Evolutionary conservation across 2,329 filamentous ascomycete genomes (phyloP), one percentile per base, ranked within the genome.

Genomic region (Sporothrix phasma): DNA sequence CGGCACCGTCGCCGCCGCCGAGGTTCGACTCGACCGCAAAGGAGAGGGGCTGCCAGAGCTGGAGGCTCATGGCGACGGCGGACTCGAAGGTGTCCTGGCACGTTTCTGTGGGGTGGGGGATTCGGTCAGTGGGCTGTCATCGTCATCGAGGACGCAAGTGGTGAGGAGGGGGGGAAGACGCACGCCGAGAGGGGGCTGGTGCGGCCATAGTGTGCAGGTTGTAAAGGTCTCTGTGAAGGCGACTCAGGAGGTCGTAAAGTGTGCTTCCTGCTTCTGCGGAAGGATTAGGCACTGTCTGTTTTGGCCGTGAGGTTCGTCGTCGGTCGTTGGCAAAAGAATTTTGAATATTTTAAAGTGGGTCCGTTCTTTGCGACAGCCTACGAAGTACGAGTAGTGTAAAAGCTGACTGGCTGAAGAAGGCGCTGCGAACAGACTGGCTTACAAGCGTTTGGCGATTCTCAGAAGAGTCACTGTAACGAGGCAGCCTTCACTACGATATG

Each of bases 1-100:
- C 91, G 66, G 81, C 75, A 24, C 86, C 88, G 72, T 91, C 86
- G 46, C 90, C 85, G 2, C 93, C 94, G 71, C 93, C 94, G 88
- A 92, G 96, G 76, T 85, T 81, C 74, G 90, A 91, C 73, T 89
- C 84, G 51, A 97, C 90, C 54, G 94, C 91, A 72, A 96, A 86
- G 58, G 88, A 88, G 62, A 99, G 87, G 37, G 90, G 88, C 7
- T 89, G 87, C 94, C 94, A 99, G 72, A 89, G 84, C 78, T 92
- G 86, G 69, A 99, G 85, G 49, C 88, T 79, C 73, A 94, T 88
- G 74, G 90, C 91, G 70, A 97, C 88, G 72, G 86, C 89, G 72
- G 94, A 88, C 74, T 97, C 94, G 78, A 97, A 90, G 72, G 85
- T 82, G 68, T 81, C 76, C 72, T 87, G 81, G 70, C 81, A 81